Evolutionary conservation across 352 stramenopile species (phyloP), one percentile per base, ranked within the genome.

Genomic region (Phytophthora foliorum): DNA sequence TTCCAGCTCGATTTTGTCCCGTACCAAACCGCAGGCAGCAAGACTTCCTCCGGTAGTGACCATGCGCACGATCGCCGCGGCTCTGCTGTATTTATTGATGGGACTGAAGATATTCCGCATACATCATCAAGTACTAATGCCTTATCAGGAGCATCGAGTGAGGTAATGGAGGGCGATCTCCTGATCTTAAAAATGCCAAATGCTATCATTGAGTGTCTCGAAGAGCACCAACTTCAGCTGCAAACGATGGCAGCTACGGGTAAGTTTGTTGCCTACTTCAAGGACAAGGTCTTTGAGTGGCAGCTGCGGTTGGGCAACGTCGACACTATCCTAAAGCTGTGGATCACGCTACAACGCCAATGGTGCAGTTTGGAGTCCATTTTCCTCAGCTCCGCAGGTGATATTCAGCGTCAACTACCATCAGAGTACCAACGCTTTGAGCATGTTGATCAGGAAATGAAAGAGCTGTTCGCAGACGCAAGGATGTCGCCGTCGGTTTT

Each of bases 231-330:
- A 66, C 87, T 99, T 48, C 91, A 98, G 57, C 75, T 99, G 3
- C 96, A 99, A 69, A 97, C 91, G 9, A 99, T 98, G 86, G 94
- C 93, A n/a, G 90, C 90, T n/a, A 97, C 98, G 73, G 95, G 94
- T 22, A 98, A 98, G 64, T 98, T 98, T 63, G 96, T 98, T 44
- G 90, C 95, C 17, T 98, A 98, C 56, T 98, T 99, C 63, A 93
- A 97, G 32, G 92, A 98, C 55, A 92, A 95, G n/a, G 95, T 99
- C 17, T 93, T 97, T 16, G 83, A 98, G 44, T 99, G 96, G 96
- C 96, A 98, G 60, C 79, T 88, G 32, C 84, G 81, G 19, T 80
- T 99, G 27, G 88, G 93, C 21, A 98, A 94, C 46, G 93, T 98
- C 1, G 94, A 98, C 63, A 89, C 92, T 22, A 92, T 98, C 14